A percentile compares a stretch with the other conserved stretches of the same genome.
Conservation (phyloP, 2,329 filamentous ascomycete species). For the Fusarium verrucosum region DNA sequence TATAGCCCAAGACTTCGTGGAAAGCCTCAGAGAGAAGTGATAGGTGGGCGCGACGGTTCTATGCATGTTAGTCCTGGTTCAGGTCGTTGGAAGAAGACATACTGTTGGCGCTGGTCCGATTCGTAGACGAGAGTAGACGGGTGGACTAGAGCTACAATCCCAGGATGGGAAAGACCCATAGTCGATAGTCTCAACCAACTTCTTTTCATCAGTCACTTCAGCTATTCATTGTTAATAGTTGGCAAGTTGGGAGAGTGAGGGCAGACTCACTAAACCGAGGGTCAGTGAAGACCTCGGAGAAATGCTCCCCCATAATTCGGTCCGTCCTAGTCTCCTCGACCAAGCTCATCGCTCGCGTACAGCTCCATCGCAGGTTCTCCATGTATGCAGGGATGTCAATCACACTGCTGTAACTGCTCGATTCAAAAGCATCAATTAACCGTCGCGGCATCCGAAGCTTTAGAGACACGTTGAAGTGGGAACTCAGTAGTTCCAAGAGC, state of each 20-base stretch:
- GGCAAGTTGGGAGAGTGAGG: rapidly evolving
- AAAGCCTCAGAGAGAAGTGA: conserved; percentile 61
- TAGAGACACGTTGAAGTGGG: conserved; percentile 59
- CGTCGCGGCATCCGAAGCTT: conserved; percentile 56
- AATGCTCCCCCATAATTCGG: conserved; percentile 54
- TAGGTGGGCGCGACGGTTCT: conserved; percentile 62
- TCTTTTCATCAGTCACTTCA: conserved; percentile 52
- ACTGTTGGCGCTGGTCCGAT: conserved; percentile 63
- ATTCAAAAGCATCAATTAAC: conserved; percentile 58
- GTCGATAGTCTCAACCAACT: conserved; percentile 58
- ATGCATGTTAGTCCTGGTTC: conserved; percentile 19
- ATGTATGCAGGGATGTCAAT: conserved; percentile 58
- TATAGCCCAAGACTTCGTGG: conserved; percentile 59
- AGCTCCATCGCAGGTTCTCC: conserved; percentile 57
- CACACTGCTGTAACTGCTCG: conserved; percentile 62
- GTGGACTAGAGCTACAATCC: conserved; percentile 49
- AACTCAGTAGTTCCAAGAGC: conserved; percentile 54
- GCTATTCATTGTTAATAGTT: conserved; percentile 46
- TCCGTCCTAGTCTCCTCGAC: conserved; percentile 61
- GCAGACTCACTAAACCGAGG: conserved; percentile 57
- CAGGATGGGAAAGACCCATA: conserved; percentile 63
- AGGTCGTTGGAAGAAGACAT: conserved; percentile 30
- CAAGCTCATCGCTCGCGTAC: conserved; percentile 61
- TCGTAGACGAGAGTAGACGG: conserved; percentile 57
- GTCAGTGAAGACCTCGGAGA: conserved; percentile 55